Percentiles rank a stretch among this genome's conserved stretches.
Evolutionary conservation across 495 filamentous ascomycete species (phyloP).

Genomic region (Bombardia bombarda): DNA sequence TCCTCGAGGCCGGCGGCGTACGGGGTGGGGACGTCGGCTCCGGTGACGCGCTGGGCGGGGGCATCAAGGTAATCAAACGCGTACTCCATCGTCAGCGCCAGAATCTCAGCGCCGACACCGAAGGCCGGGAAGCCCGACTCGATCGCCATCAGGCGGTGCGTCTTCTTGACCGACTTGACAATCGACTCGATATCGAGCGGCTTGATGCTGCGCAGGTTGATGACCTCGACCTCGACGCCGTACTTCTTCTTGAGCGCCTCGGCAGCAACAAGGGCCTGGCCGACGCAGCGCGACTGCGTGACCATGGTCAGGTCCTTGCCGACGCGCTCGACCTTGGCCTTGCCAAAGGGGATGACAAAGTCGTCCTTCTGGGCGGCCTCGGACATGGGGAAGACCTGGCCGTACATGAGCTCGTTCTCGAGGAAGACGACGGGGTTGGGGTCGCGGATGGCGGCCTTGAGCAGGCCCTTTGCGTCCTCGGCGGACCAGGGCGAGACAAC

Average conservation of each 20-base stretch:
- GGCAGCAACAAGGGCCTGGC: constrained; percentile 82
- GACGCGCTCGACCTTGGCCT: constrained; percentile 95
- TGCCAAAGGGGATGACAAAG: constrained; percentile 93
- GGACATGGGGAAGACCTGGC: constrained; percentile 89
- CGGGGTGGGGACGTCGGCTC: constrained; percentile 92
- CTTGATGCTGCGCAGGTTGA: constrained; percentile 96
- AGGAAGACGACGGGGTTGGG: constrained; percentile 93
- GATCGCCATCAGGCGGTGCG: constrained; percentile 79
- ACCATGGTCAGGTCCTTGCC: constrained; percentile 97
- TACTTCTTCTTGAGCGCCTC: constrained; percentile 90
- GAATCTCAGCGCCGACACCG: constrained; percentile 83
- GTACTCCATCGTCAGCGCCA: constrained; percentile 94
- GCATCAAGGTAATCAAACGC: constrained; percentile 95
- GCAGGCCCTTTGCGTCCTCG: constrained; percentile 94
- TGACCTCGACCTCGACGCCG: constrained; percentile 90
- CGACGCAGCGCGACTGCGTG: constrained; percentile 87
- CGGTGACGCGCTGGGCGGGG: constrained; percentile 86
- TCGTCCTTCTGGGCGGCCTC: constrained; percentile 90
- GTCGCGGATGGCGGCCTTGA: constrained; percentile 97
- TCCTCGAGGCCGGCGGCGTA: constrained; percentile 84
- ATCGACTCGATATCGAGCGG: constrained; percentile 93
- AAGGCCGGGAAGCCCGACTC: constrained; percentile 95
- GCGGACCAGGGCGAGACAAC: constrained; percentile 92
- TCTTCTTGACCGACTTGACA: constrained; percentile 97
- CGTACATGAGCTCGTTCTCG: constrained; percentile 98